phyloP scores from a whole-genome alignment of 176 grass and related monocot species.

The Panicum miliaceum region DNA sequence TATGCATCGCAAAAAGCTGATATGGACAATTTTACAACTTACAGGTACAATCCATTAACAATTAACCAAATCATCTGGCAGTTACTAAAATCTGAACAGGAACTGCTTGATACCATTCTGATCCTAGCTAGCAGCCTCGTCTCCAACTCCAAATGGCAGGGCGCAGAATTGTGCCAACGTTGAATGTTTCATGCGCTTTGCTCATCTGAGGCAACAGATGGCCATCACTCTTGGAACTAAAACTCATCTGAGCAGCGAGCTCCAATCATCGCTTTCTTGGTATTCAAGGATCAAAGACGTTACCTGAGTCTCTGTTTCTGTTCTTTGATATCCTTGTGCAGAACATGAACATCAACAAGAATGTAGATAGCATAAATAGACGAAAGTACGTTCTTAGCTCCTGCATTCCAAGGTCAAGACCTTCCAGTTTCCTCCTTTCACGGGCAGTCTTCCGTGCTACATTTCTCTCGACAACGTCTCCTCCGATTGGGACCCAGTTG shows the following conservation, averaged over 20 bases:
- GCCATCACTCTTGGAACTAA: neutral
- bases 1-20: conserved; percentile 22
- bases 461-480: conserved; percentile 45
- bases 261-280: conserved; percentile 5
- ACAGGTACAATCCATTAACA: conserved; percentile 16
- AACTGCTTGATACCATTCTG: conserved; percentile 14
- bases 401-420: conserved; percentile 87
- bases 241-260: neutral
- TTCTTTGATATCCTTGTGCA: conserved; percentile 90
- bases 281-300: conserved; percentile 33
- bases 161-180: neutral
- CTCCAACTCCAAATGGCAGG: conserved; percentile 19
- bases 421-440: conserved; percentile 63
- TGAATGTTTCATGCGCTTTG: conserved; percentile 31
- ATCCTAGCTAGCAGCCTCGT: conserved; percentile 27
- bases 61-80: neutral
- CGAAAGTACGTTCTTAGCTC: conserved; percentile 94
- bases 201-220: conserved; percentile 41
- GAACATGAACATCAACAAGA: conserved; percentile 96
- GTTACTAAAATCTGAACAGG: conserved; percentile 24
- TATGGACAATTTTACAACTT: conserved; percentile 50
- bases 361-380: conserved; percentile 85
- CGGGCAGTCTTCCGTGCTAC: conserved; percentile 14
- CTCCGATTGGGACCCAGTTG: conserved; percentile 53
- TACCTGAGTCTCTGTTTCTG: conserved; percentile 65